Base-by-base conservation (phyloP, 495 filamentous ascomycete species). In the Xylaria intraflava region DNA sequence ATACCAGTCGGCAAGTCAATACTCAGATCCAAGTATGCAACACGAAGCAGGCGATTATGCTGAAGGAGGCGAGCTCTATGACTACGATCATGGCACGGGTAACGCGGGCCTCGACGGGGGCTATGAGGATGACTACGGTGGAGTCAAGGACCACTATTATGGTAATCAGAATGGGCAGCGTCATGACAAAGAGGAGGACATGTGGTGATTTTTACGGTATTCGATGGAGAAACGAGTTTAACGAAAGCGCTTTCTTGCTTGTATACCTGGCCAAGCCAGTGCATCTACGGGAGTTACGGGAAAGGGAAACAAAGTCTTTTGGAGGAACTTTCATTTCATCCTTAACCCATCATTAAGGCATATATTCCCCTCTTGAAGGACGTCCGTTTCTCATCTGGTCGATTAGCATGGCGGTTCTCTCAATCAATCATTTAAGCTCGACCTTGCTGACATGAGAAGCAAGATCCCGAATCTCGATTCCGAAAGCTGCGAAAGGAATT, bases 61-160 rank as follows among this genome's bases (percentile, higher is more conserved):
- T 16, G 73, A 77, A 54, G 69, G 72, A 43, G 64, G 66, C 6
- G 72, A 77, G 43, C 71, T 76, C 22, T 78, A 76, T 56, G 73
- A 78, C 46, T 74, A 78, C 56, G 72, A 76, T 35, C 71, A 77
- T 42, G 64, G 64, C 44, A 65, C 61, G 40, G 60, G 64, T 20
- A 33, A 57, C 8, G 43, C 33, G 30, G 53, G 17, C 49, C 56
- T 51, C 26, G 60, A 57, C n/a, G 48, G 42, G 27, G 60, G 65
- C 27, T 65, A 67, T 38, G 61, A 61, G 24, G 57, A 65, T 29
- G 44, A 42, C 9, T 59, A 60, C 44, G 60, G 54, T 24, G 62
- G 51, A 24, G 53, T 58, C 46, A 66, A 62, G 53, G 64, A 66
- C 52, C 64, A 66, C 39, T 66, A 66, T 51, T 64, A 66, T 26